Evolutionary conservation across 495 filamentous ascomycete species (phyloP).

Genomic region (Aspergillus coremiiformis): DNA sequence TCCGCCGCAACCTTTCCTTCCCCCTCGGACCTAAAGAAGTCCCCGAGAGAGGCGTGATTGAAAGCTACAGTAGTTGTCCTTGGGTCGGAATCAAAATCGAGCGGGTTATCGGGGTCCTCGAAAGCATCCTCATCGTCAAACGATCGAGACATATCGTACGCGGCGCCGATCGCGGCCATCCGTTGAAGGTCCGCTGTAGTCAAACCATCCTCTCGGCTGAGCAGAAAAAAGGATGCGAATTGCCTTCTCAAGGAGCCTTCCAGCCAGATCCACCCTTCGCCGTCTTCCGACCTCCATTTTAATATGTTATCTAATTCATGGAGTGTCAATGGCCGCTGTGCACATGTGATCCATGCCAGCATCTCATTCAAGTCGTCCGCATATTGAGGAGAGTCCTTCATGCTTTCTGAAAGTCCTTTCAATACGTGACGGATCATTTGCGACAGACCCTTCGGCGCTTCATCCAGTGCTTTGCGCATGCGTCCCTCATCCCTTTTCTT

Average conservation of each 20-base stretch:
- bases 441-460: conserved; percentile 22
- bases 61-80: conserved; percentile 26
- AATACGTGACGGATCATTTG: conserved; percentile 31
- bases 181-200: conserved; percentile 23
- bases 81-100: conserved; percentile 23
- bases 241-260: conserved; percentile 28
- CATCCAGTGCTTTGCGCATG: conserved; percentile 23
- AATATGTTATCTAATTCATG: conserved; percentile 25
- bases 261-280: conserved; percentile 24
- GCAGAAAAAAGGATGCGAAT: conserved; percentile 29
- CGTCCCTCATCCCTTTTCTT: conserved; percentile 18
- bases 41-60: conserved; percentile 26
- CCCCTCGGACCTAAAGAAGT: conserved; percentile 24
- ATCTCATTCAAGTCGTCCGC: conserved; percentile 26
- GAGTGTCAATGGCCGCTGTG: conserved; percentile 19
- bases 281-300: conserved; percentile 18
- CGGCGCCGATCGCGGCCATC: not conserved
- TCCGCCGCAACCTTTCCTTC: conserved; percentile 12
- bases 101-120: conserved; percentile 16
- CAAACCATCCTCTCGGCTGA: conserved; percentile 27
- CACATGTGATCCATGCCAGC: conserved; percentile 25
- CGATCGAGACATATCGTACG: not conserved
- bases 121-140: conserved; percentile 9
- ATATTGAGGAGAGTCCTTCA: conserved; percentile 19
- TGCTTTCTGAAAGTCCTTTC: conserved; percentile 15